A percentile compares a stretch with the other conserved stretches of the same genome.
Conservation (phyloP, 192 early-diverging fungal genomes). For the Borealophlyctis nickersoniae region DNA sequence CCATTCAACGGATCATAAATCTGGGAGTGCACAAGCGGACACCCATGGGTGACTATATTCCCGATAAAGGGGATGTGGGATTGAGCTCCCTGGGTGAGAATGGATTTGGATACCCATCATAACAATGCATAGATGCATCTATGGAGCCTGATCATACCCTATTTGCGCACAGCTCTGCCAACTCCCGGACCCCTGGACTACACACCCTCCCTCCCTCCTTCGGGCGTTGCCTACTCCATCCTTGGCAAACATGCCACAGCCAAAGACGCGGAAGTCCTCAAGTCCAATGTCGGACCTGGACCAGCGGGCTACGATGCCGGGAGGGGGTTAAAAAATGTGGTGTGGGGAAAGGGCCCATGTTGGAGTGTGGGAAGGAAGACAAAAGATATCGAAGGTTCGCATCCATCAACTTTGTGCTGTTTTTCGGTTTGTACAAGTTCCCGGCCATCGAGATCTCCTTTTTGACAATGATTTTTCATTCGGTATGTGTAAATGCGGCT, state of each 20-base stretch:
- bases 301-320: conserved; percentile 42
- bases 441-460: no score
- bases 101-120: background rate
- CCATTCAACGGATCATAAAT: background rate
- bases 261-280: conserved; percentile 9
- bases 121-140: background rate
- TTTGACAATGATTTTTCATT: no score
- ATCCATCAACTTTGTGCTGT: no score
- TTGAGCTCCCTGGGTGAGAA: conserved; percentile 41
- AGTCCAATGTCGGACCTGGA: conserved; percentile 35
- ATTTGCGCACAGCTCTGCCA: conserved; percentile 35
- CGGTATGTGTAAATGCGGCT: no score
- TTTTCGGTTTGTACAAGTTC: no score
- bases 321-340: conserved; percentile 14
- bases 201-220: conserved; percentile 39
- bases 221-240: conserved; percentile 47
- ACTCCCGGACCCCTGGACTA: conserved; percentile 48
- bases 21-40: conserved; percentile 34
- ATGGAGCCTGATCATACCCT: background rate
- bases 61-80: conserved; percentile 18
- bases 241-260: conserved; percentile 42
- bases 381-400: no score
- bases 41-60: conserved; percentile 51
- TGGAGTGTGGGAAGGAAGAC: no score
- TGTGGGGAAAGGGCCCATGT: conserved; percentile 39